Evolutionary conservation across 495 filamentous ascomycete genomes (phyloP).

Genomic region (Neurospora pannonica): DNA sequence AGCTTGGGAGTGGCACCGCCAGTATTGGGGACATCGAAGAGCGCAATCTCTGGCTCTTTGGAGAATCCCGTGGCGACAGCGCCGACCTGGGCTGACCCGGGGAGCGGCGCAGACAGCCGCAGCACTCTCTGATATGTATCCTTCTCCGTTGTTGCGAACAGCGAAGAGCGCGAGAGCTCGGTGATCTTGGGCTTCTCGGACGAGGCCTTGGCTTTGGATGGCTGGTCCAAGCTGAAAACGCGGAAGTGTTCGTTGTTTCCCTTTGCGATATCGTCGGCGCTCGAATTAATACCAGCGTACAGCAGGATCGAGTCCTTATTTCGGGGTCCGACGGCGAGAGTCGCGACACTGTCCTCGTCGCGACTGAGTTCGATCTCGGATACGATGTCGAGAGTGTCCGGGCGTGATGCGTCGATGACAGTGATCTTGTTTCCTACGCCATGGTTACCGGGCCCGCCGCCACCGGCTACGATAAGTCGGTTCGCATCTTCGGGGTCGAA

Average conservation of each 20-base stretch:
- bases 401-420: conserved; percentile 57
- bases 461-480: conserved; percentile 77
- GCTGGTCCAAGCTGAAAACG: conserved; percentile 56
- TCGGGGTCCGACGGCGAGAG: conserved; percentile 55
- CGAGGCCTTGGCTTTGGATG: conserved; percentile 30
- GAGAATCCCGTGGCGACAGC: conserved; percentile 68
- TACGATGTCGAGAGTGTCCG: conserved; percentile 49
- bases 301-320: conserved; percentile 48
- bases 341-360: conserved; percentile 87
- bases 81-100: conserved; percentile 50
- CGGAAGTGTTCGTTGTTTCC: conserved; percentile 85
- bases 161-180: conserved; percentile 46
- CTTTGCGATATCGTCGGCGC: conserved; percentile 53
- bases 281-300: conserved; percentile 85
- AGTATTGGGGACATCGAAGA: conserved; percentile 58
- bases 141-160: conserved; percentile 48
- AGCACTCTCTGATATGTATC: conserved; percentile 67
- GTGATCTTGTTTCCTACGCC: conserved; percentile 88
- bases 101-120: conserved; percentile 55
- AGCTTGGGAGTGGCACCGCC: conserved; percentile 48
- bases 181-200: conserved; percentile 37
- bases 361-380: conserved; percentile 71
- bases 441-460: conserved; percentile 75
- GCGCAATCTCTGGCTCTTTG: conserved; percentile 60
- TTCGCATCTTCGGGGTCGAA: conserved; percentile 74